Evolutionary conservation across 2,329 filamentous ascomycete species (phyloP).

Genomic region (Orbilia oligospora): DNA sequence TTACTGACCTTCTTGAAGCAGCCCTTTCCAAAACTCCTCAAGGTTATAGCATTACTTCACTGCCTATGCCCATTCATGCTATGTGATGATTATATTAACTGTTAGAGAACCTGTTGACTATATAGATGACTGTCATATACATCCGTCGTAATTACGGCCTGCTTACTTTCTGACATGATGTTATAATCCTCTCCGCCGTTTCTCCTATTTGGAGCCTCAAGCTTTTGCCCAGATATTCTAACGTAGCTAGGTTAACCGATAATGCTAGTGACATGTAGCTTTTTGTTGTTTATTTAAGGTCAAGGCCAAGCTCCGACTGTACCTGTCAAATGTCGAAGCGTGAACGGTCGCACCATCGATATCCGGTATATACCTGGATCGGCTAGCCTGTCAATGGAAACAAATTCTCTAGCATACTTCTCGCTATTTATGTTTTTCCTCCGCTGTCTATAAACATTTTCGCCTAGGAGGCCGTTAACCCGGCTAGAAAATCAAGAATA

Average conservation of each 20-base stretch:
- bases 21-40: background rate
- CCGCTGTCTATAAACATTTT: background rate
- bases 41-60: background rate
- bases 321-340: conserved; percentile 18
- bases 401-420: background rate
- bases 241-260: too few species aligned
- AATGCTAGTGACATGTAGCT: background rate
- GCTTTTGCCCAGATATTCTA: conserved; percentile 10
- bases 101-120: background rate
- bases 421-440: background rate
- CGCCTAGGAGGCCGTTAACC: conserved; percentile 3
- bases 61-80: background rate
- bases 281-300: background rate
- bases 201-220: background rate
- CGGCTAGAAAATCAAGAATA: conserved; percentile 11
- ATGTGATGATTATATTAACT: background rate
- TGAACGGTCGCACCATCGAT: conserved; percentile 1
- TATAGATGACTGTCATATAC: too few species aligned
- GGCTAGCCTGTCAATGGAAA: background rate
- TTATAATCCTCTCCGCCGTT: background rate
- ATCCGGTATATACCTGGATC: background rate
- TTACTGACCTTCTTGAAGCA: conserved; percentile 48
- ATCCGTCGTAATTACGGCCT: too few species aligned
- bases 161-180: too few species aligned
- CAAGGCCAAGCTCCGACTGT: conserved; percentile 11